Percentiles rank a stretch among this genome's conserved stretches.
phyloP scores from a whole-genome alignment of 331 rosid genomes.

The Pyrus hybrid region DNA sequence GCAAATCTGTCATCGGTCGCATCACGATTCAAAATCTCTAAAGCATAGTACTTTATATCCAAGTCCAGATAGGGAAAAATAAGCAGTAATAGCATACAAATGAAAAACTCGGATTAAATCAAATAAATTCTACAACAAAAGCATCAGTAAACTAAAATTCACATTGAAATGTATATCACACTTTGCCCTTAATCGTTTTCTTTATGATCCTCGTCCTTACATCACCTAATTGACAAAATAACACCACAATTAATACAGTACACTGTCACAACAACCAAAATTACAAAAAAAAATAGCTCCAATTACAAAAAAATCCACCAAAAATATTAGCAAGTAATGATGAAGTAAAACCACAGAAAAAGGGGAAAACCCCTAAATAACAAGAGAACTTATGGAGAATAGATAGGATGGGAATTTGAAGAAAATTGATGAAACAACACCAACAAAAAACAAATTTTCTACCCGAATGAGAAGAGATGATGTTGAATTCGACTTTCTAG shows the following conservation, averaged over 20 bases:
- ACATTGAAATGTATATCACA: slow-evolving; percentile 21
- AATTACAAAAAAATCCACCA: too few species aligned
- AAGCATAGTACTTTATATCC: slow-evolving; percentile 78
- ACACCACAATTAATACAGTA: neutral
- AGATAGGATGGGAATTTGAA: too few species aligned
- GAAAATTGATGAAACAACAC: too few species aligned
- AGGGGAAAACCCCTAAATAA: too few species aligned
- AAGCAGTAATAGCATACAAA: slow-evolving; percentile 52
- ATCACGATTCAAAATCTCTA: slow-evolving; percentile 78
- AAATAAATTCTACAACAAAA: neutral
- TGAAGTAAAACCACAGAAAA: too few species aligned
- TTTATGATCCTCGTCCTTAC: slow-evolving; percentile 92
- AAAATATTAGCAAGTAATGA: too few species aligned
- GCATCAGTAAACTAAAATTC: neutral
- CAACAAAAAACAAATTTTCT: too few species aligned
- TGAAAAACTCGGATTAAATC: neutral
- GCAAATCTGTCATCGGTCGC: slow-evolving; percentile 86
- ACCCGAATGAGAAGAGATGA: too few species aligned
- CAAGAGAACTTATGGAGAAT: too few species aligned
- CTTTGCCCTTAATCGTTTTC: slow-evolving; percentile 79
- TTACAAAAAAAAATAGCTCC: too few species aligned
- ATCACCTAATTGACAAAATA: slow-evolving; percentile 47
- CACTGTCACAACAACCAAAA: neutral
- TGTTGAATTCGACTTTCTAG: too few species aligned
- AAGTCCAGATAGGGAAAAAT: slow-evolving; percentile 80